Base-by-base conservation (phyloP, 2,329 filamentous ascomycete genomes). In the Fusarium nematophilum region DNA sequence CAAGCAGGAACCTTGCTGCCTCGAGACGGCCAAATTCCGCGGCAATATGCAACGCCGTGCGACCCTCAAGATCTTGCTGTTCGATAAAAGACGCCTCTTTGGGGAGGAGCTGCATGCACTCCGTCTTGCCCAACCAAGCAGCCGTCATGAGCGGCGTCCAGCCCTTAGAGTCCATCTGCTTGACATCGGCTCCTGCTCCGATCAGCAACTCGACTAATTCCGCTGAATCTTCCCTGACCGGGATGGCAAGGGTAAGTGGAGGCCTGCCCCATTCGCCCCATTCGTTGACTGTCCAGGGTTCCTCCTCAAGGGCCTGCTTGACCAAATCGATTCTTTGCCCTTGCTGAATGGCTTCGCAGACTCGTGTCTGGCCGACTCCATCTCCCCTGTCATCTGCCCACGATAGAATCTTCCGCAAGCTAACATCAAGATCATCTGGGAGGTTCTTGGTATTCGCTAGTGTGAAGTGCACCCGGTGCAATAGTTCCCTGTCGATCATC, bases 1-100 rank as follows among this genome's bases (percentile, higher is more conserved):
- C 10, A 14, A 57, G 38, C 17, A 59, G 30, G 6, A 53, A n/a
- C 6, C 7, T 11, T 7, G 38, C 47, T 13, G 17, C n/a, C 4
- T 49, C 23, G 7, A 40, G 6, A 6, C n/a, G 5, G 26, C 23
- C 14, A 8, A 1, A 4, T 2, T 3, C 0, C 3, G 23, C 26
- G n/a, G 53, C 47, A 1, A 9, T 0, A 21, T 59, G 53, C 27
- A 59, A 13, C 10, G 57, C 52, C 4, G 57, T 59, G 1, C 6
- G 0, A 2, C 57, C 57, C 6, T 0, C 0, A 1, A 13, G 5
- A 7, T 29, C 6, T 9, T 25, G 21, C 2, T 23, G 38, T 5
- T 50, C 29, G 6, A 56, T 2, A n/a, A 7, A 3, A 10, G 29
- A 39, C 2, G 25, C 39, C 1, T 5, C 13, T 11, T 18, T 26